phyloP scores from a whole-genome alignment of 352 stramenopile genomes.

The Pythium chondricola region DNA sequence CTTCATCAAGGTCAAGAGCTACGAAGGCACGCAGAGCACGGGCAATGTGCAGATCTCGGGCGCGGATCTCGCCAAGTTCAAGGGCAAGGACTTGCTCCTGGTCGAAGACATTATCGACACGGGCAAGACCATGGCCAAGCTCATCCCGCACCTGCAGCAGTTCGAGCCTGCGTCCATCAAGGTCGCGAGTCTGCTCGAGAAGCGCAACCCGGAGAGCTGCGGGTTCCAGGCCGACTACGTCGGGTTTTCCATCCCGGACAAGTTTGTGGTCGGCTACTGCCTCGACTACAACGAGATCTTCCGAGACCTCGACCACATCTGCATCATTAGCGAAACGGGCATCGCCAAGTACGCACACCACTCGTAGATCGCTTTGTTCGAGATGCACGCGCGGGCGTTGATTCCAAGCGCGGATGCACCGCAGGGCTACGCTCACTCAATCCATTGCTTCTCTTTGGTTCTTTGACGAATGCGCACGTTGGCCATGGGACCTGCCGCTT shows the following conservation, averaged over 20 bases:
- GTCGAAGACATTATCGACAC: slow-evolving; percentile 99
- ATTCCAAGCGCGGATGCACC: too few species aligned
- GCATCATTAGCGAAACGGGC: slow-evolving; percentile 89
- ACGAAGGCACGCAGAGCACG: slow-evolving; percentile 88
- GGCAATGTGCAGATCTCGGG: slow-evolving; percentile 90
- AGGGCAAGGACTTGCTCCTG: slow-evolving; percentile 90
- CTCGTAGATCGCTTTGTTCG: slow-evolving; percentile 22
- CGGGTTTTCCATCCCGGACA: slow-evolving; percentile 94
- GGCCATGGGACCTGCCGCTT: too few species aligned
- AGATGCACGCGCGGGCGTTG: too few species aligned
- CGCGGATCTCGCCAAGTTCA: slow-evolving; percentile 79
- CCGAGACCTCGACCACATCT: slow-evolving; percentile 94
- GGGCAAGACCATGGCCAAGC: slow-evolving; percentile 89
- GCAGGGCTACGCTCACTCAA: too few species aligned
- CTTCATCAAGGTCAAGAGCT: slow-evolving; percentile 94
- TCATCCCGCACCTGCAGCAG: slow-evolving; percentile 84
- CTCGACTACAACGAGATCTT: slow-evolving; percentile 98
- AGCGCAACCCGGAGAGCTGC: slow-evolving; percentile 85
- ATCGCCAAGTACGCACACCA: slow-evolving; percentile 82
- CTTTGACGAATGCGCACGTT: background rate
- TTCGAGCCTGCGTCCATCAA: slow-evolving; percentile 79
- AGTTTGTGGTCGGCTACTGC: slow-evolving; percentile 95
- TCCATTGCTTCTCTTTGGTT: background rate
- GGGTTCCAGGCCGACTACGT: slow-evolving; percentile 93
- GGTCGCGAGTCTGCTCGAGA: slow-evolving; percentile 92